Conservation (phyloP, 2,329 filamentous ascomycete genomes). For the Xylaria arbuscula region DNA sequence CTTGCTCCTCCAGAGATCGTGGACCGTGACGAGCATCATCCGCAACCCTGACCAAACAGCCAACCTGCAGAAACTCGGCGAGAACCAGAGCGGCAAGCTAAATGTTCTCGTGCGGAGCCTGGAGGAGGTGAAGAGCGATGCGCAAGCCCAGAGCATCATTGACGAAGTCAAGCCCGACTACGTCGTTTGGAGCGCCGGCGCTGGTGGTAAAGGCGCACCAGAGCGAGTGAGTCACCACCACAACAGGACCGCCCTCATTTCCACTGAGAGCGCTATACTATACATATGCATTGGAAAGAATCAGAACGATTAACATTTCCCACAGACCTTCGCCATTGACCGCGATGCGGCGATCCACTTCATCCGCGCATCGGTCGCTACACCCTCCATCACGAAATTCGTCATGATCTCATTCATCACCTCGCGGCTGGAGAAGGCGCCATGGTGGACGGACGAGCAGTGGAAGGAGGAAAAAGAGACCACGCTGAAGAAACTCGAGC, state of each 20-base stretch:
- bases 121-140: slow-evolving; percentile 74
- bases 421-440: slow-evolving; percentile 62
- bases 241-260: too few relatives aligned
- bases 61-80: slow-evolving; percentile 70
- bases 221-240: slow-evolving; percentile 53
- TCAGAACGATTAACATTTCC: too few relatives aligned
- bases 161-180: slow-evolving; percentile 71
- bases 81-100: slow-evolving; percentile 70
- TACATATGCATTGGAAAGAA: too few relatives aligned
- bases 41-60: slow-evolving; percentile 75
- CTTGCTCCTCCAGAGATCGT: slow-evolving; percentile 77
- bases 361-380: slow-evolving; percentile 67
- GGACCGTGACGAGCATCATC: slow-evolving; percentile 83
- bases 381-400: slow-evolving; percentile 68
- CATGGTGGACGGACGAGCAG: slow-evolving; percentile 64
- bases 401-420: slow-evolving; percentile 72
- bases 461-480: slow-evolving; percentile 58
- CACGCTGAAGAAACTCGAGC: slow-evolving; percentile 57
- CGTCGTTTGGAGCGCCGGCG: slow-evolving; percentile 75
- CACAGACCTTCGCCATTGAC: slow-evolving; percentile 47
- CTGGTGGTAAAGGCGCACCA: slow-evolving; percentile 68
- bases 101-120: slow-evolving; percentile 76
- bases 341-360: slow-evolving; percentile 72
- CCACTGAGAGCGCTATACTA: too few relatives aligned
- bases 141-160: slow-evolving; percentile 71